A percentile compares a stretch with the other conserved stretches of the same genome.
These are phyloP conservation scores for Senecio squalidus DNA, from an alignment of 140 eudicot genomes.

Conservation along the genomic window DNA sequence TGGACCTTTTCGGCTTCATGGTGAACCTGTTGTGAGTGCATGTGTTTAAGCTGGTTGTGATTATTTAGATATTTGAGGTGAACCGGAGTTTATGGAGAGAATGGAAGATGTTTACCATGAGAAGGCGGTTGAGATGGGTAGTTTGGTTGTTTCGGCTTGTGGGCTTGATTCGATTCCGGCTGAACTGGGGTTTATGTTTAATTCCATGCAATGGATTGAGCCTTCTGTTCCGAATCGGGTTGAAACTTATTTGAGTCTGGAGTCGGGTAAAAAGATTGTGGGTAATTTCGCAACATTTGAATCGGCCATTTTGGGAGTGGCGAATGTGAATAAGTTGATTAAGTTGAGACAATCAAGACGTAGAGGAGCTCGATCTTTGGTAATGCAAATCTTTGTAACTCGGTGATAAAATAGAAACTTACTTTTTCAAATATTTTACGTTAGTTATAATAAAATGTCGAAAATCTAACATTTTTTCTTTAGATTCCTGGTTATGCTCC, in stretches of 20 bases:
- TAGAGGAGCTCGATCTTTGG: conserved; percentile 64
- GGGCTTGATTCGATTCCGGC: conserved; percentile 89
- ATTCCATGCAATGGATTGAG: conserved; percentile 54
- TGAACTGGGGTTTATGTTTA: conserved; percentile 64
- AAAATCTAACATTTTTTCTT: too few species aligned
- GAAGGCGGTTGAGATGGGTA: conserved; percentile 50
- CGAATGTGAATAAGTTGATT: conserved; percentile 37
- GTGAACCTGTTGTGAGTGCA: conserved; percentile 62
- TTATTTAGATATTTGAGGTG: conserved; percentile 65
- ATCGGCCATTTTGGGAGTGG: conserved; percentile 78
- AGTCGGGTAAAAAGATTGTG: conserved; percentile 50
- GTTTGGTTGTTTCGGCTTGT: conserved; percentile 76
- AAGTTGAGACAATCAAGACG: conserved; percentile 60
- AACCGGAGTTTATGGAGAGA: conserved; percentile 84
- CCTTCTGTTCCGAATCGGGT: conserved; percentile 50
- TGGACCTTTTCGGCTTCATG: conserved; percentile 63
- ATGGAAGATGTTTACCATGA: conserved; percentile 59
- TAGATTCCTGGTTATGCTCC: conserved; percentile 87
- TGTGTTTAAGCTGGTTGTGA: conserved; percentile 69
- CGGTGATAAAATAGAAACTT: too few species aligned
- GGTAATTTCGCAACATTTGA: conserved; percentile 75
- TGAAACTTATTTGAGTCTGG: conserved; percentile 60
- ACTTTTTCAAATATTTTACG: too few species aligned
- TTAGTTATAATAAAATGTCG: too few species aligned
- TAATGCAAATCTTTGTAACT: not conserved